These are phyloP conservation scores for Flaveria trinervia DNA, from an alignment of 129 eudicot species.

Conservation along the genomic window DNA sequence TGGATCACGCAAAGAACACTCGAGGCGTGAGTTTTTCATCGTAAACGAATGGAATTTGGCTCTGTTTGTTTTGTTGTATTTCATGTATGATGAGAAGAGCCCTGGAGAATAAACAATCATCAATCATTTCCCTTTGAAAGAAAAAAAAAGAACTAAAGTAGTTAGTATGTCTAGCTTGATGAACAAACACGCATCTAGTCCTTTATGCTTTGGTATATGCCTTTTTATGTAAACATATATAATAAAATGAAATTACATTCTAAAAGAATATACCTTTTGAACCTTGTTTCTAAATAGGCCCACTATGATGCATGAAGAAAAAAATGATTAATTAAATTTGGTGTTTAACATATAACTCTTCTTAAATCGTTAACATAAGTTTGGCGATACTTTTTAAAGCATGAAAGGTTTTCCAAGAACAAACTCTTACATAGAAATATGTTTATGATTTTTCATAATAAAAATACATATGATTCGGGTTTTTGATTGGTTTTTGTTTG, in stretches of 20 bases:
- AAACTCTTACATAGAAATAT: not conserved
- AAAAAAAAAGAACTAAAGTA: slow-evolving; percentile 3
- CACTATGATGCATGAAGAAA: slow-evolving; percentile 9
- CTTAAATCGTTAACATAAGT: not conserved
- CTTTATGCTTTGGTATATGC: slow-evolving; percentile 40
- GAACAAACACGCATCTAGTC: slow-evolving; percentile 20
- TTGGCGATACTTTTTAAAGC: not conserved
- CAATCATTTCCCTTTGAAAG: not conserved
- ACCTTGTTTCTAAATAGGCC: slow-evolving; percentile 9
- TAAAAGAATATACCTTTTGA: slow-evolving; percentile 32
- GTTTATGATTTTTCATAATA: too few relatives aligned
- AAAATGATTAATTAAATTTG: not conserved
- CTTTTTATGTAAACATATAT: not conserved
- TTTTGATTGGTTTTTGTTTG: too few relatives aligned
- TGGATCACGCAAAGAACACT: not conserved
- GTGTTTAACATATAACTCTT: not conserved
- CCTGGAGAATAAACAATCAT: slow-evolving; percentile 1
- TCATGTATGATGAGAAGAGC: not conserved
- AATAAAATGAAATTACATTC: not conserved
- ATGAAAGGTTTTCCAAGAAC: not conserved
- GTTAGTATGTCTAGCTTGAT: slow-evolving; percentile 23
- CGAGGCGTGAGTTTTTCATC: not conserved
- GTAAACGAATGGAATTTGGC: not conserved
- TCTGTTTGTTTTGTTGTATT: too few relatives aligned
- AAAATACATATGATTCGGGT: too few relatives aligned